Conservation (phyloP, 352 stramenopile genomes). For the Aphanomyces astaci region DNA sequence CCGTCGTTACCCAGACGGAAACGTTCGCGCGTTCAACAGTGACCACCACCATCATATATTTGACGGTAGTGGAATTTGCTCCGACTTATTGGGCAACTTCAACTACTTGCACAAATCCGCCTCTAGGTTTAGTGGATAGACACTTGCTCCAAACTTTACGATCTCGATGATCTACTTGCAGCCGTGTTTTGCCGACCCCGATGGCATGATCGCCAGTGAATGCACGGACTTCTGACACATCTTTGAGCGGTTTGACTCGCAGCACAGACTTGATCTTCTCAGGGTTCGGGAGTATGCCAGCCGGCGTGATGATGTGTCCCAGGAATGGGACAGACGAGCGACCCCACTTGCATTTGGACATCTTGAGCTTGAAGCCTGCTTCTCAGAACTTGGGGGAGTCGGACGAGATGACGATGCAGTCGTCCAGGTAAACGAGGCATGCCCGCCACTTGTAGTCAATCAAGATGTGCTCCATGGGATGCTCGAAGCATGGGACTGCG, state of each 20-base stretch:
- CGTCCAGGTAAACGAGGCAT: not conserved
- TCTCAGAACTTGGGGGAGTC: not conserved
- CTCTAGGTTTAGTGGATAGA: not conserved
- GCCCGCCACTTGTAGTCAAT: not conserved
- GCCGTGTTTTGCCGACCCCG: constrained; percentile 13
- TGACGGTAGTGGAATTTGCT: not conserved
- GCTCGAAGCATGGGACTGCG: not conserved
- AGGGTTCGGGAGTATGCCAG: not conserved
- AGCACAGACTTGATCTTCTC: not conserved
- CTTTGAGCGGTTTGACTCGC: not conserved
- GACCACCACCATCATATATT: constrained; percentile 11
- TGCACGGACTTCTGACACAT: not conserved
- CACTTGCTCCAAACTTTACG: not conserved
- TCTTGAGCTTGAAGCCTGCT: not conserved
- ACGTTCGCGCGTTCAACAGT: not conserved
- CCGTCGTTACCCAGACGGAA: no score
- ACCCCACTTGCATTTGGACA: not conserved
- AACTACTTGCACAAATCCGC: constrained; percentile 7
- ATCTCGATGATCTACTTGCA: constrained; percentile 18
- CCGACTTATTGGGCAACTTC: constrained; percentile 1
- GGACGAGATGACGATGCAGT: not conserved
- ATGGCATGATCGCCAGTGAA: not conserved
- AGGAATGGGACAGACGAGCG: not conserved
- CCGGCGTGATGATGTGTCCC: not conserved
- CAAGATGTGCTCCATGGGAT: not conserved